phyloP scores from a whole-genome alignment of 768 basidiomycete species.

The Boletus tylopilopsis region DNA sequence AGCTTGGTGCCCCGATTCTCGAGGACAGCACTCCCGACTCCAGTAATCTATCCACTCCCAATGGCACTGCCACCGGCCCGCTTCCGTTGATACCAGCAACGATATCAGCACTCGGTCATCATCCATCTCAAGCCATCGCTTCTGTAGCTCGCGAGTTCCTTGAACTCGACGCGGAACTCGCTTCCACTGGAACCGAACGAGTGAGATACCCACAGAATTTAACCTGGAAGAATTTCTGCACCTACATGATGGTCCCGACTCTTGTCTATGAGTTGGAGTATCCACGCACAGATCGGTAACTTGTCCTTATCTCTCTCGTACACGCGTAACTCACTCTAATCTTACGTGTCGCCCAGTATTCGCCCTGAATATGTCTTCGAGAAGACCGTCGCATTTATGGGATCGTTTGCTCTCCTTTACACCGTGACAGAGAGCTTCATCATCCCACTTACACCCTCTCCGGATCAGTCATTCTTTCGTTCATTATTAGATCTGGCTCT shows the following conservation, averaged over 20 bases:
- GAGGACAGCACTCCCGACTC: slow-evolving; percentile 1
- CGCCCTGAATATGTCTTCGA: slow-evolving; percentile 53
- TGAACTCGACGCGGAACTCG: slow-evolving; percentile 74
- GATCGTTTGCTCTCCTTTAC: slow-evolving; percentile 92
- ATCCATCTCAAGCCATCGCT: slow-evolving; percentile 63
- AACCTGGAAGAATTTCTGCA: slow-evolving; percentile 72
- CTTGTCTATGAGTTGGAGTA: slow-evolving; percentile 97
- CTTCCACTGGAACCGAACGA: slow-evolving; percentile 59
- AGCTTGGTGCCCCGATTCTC: slow-evolving; percentile 1
- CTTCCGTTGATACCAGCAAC: slow-evolving; percentile 12
- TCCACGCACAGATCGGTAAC: slow-evolving; percentile 80
- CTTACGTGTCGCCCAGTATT: slow-evolving; percentile 17
- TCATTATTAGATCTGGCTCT: slow-evolving; percentile 82
- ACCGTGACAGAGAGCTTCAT: slow-evolving; percentile 95
- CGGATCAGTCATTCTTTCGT: slow-evolving; percentile 67
- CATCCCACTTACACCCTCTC: slow-evolving; percentile 70
- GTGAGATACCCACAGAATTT: slow-evolving; percentile 86
- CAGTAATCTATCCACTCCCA: slow-evolving; percentile 2
- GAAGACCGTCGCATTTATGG: slow-evolving; percentile 82
- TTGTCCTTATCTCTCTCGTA: slow-evolving; percentile 4
- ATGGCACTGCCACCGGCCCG: slow-evolving; percentile 6
- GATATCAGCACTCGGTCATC: slow-evolving; percentile 52
- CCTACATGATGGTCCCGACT: slow-evolving; percentile 86
- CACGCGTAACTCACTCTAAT: not conserved
- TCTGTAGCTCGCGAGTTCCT: slow-evolving; percentile 70